Conservation (phyloP, 495 filamentous ascomycete genomes). For the Podospora bellae-mahoneyi region DNA sequence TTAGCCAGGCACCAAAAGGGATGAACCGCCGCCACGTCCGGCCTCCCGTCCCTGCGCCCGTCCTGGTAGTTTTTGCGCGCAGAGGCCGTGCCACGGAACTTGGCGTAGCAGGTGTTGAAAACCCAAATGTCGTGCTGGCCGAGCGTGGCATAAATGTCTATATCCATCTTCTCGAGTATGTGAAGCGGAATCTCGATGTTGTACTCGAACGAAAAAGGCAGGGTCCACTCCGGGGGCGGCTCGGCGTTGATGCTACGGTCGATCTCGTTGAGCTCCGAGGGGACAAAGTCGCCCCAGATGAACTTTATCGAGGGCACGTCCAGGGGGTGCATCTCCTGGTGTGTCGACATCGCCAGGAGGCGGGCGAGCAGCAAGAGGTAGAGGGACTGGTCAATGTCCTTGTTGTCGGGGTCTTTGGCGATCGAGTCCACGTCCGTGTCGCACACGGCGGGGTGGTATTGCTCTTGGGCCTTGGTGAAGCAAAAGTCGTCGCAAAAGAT, state of each 20-base stretch:
- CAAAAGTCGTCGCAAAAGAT: slow-evolving; percentile 83
- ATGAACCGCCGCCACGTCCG: slow-evolving; percentile 69
- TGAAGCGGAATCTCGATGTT: slow-evolving; percentile 82
- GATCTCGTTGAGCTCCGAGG: slow-evolving; percentile 47
- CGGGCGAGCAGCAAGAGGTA: slow-evolving; percentile 78
- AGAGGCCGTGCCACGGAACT: slow-evolving; percentile 89
- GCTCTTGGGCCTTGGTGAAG: slow-evolving; percentile 61
- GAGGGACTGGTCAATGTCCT: slow-evolving; percentile 68
- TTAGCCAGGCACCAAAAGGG: slow-evolving; percentile 68
- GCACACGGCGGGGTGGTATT: slow-evolving; percentile 85
- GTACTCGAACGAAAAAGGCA: slow-evolving; percentile 85
- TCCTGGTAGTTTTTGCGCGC: slow-evolving; percentile 60
- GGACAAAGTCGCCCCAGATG: slow-evolving; percentile 83
- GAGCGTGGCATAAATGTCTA: slow-evolving; percentile 72
- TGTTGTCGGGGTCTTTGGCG: slow-evolving; percentile 70
- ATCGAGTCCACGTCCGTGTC: slow-evolving; percentile 77
- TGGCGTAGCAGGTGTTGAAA: slow-evolving; percentile 85
- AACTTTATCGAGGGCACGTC: slow-evolving; percentile 82
- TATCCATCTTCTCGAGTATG: slow-evolving; percentile 84
- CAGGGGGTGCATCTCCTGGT: slow-evolving; percentile 78
- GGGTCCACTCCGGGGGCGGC: slow-evolving; percentile 58
- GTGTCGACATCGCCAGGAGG: slow-evolving; percentile 77
- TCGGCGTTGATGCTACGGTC: slow-evolving; percentile 46
- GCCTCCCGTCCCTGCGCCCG: slow-evolving; percentile 58
- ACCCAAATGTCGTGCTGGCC: slow-evolving; percentile 80